These are phyloP conservation scores for Heracleum sosnowskyi DNA, from an alignment of 129 eudicot genomes.

Conservation along the genomic window DNA sequence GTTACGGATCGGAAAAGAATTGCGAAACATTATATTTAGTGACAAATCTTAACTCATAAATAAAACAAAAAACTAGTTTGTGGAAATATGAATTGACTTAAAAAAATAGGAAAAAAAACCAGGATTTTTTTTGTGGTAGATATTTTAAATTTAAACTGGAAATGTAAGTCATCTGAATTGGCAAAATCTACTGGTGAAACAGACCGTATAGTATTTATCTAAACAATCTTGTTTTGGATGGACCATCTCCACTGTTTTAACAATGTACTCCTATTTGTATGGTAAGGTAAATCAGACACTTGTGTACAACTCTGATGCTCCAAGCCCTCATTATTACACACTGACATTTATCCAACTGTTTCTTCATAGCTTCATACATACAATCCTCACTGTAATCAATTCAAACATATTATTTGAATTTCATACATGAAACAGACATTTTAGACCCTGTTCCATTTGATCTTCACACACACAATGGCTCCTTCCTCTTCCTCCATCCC, in stretches of 20 bases:
- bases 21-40: too few relatives aligned
- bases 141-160: too few relatives aligned
- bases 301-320: not conserved
- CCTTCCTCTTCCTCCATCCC: conserved; percentile 38
- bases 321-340: not conserved
- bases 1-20: too few relatives aligned
- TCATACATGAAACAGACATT: not conserved
- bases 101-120: too few relatives aligned
- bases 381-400: not conserved
- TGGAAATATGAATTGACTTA: too few relatives aligned
- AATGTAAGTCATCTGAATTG: not conserved
- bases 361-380: not conserved
- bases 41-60: too few relatives aligned
- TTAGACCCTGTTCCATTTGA: not conserved
- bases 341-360: not conserved
- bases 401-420: not conserved
- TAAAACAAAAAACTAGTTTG: too few relatives aligned
- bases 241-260: not conserved
- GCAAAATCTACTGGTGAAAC: not conserved
- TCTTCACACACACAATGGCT: conserved; percentile 30
- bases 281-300: conserved; percentile 9
- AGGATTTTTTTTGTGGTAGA: too few relatives aligned
- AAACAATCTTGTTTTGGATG: not conserved
- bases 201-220: not conserved
- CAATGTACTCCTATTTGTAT: not conserved